Evolutionary conservation across 192 early-diverging fungal species (phyloP), one percentile per base, ranked within the genome.

Genomic region (Podila epigama): DNA sequence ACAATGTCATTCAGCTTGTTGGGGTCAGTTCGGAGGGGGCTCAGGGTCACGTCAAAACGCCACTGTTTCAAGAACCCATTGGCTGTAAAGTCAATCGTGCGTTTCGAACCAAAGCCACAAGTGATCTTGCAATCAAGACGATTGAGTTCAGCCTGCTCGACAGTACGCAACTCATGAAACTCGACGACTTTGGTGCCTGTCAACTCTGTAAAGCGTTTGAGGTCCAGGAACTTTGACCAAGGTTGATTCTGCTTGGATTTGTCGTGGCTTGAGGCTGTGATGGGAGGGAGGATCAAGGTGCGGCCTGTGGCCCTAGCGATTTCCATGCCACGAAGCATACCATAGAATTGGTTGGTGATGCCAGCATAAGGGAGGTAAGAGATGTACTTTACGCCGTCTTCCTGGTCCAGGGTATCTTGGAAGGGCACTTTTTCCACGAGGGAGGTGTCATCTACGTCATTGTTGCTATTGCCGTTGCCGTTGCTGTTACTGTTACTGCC

Each of bases 221-320:
- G 57, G 50, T 77, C 73, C 28, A 77, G 60, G 50, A 77, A 77
- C 73, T 68, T 77, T 57, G 73, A 77, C 73, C 73, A 77, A 29
- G 73, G 73, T 51, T 77, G 73, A 20, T 77, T 77, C 51, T 77
- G 73, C 51, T 77, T 77, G 9, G 73, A 77, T 58, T 77, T 77
- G 66, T 77, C 73, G 56, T 77, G 73, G 3, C 66, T 68, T 10
- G 73, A 77, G 10, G 73, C 73, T 0, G 73, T 77, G 56, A 77
- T 77, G 9, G 73, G 73, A 2, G 73, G 73, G 27, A 77, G 67
- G 16, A 77, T 77, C 36, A 77, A 20, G 16, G 73, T 77, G 22
- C 73, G 59, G 20, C 66, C 73, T 15, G 64, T 41, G 20, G 65
- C 60, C 33, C 68, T 77, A 12, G 73, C 73, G 18, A 77, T 54